Percentiles rank a stretch among this genome's conserved stretches.
phyloP scores from a whole-genome alignment of 192 early-diverging fungal species.

The Lunasporangiospora selenospora region DNA sequence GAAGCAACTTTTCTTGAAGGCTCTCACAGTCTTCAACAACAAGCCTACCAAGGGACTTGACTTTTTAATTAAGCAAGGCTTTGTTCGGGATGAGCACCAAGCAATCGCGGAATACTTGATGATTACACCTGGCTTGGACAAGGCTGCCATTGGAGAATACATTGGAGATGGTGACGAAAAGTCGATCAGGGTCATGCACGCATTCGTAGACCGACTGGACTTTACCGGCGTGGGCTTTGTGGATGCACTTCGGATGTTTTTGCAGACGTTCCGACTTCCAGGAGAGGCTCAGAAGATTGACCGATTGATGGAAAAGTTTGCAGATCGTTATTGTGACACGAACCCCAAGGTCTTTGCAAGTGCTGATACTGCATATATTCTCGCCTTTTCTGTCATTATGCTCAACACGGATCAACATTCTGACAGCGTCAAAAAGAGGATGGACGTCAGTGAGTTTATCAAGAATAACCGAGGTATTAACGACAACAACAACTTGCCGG shows the following conservation, averaged over 20 bases:
- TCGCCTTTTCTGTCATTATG: slow-evolving; percentile 93
- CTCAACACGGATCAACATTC: slow-evolving; percentile 95
- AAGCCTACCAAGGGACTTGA: slow-evolving; percentile 91
- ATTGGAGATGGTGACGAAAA: slow-evolving; percentile 90
- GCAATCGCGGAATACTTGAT: slow-evolving; percentile 80
- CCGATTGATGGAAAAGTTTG: slow-evolving; percentile 96
- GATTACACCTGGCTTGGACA: slow-evolving; percentile 80
- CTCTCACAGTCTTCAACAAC: slow-evolving; percentile 79
- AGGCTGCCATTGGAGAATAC: slow-evolving; percentile 90
- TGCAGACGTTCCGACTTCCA: slow-evolving; percentile 91
- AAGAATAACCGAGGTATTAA: slow-evolving; percentile 96
- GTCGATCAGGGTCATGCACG: slow-evolving; percentile 93
- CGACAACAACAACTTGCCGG: slow-evolving; percentile 83
- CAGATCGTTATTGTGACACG: slow-evolving; percentile 85
- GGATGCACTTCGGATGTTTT: slow-evolving; percentile 80
- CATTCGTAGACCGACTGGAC: slow-evolving; percentile 89
- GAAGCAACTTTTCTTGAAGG: slow-evolving; percentile 83
- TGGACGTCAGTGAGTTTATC: slow-evolving; percentile 88
- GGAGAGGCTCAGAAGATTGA: slow-evolving; percentile 97
- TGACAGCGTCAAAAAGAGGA: slow-evolving; percentile 82
- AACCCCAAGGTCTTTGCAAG: slow-evolving; percentile 86
- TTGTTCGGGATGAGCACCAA: slow-evolving; percentile 74
- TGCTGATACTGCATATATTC: slow-evolving; percentile 92
- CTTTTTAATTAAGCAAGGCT: slow-evolving; percentile 75
- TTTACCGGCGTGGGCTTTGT: slow-evolving; percentile 80